phyloP scores from a whole-genome alignment of 2,329 filamentous ascomycete species.

The Alternaria hordeiaustralica region DNA sequence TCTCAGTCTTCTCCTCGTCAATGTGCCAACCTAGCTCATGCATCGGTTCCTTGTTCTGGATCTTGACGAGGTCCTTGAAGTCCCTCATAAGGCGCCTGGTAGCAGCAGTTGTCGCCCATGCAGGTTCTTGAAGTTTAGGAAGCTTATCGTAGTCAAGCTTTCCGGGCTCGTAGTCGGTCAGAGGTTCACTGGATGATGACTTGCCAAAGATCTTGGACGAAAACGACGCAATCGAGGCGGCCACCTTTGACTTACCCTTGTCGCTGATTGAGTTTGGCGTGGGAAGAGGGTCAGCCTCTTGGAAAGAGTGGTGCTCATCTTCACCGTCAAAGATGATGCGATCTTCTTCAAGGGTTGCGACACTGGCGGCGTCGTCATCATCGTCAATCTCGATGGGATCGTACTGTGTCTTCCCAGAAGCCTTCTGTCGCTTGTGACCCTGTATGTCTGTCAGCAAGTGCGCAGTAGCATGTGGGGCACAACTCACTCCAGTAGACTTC shows the following conservation, averaged over 20 bases:
- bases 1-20: constrained; percentile 68
- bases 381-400: constrained; percentile 49
- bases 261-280: constrained; percentile 35
- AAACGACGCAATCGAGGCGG: constrained; percentile 25
- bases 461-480: not conserved
- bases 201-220: constrained; percentile 31
- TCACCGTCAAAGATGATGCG: constrained; percentile 48
- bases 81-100: constrained; percentile 70
- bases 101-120: constrained; percentile 67
- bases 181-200: constrained; percentile 25
- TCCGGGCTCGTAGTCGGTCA: constrained; percentile 72
- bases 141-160: constrained; percentile 67
- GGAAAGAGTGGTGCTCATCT: constrained; percentile 12
- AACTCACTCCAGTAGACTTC: constrained; percentile 19
- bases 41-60: constrained; percentile 66
- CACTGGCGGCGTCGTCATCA: constrained; percentile 53
- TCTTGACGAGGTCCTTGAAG: constrained; percentile 66
- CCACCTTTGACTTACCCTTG: constrained; percentile 37
- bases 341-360: constrained; percentile 60
- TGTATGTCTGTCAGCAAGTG: constrained; percentile 13
- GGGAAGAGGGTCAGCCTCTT: constrained; percentile 21
- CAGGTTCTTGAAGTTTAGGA: constrained; percentile 68
- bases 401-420: constrained; percentile 33
- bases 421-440: constrained; percentile 38
- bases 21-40: constrained; percentile 85